Evolutionary conservation across 805 yeast species (phyloP), one percentile per base, ranked within the genome.

Genomic region (Myxozyma geophila): DNA sequence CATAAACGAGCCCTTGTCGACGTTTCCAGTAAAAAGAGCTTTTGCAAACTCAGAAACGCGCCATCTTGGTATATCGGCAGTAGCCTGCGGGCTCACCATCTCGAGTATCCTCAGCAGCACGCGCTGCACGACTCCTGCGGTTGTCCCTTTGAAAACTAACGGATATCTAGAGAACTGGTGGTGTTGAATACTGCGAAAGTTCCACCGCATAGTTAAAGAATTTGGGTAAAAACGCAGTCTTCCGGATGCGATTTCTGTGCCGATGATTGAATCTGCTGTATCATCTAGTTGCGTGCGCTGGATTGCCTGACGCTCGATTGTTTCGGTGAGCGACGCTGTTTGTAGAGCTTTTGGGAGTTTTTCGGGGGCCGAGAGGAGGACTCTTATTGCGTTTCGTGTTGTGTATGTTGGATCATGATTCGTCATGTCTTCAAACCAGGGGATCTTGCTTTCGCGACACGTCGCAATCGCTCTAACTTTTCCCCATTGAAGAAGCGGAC

Each of bases 401-500:
- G 93, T 88, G 51, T 86, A 77, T 9, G 71, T 69, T 1, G 80
- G 75, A 67, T 87, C 85, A 1, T 71, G 70, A 67, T 90, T 90
- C 0, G 93, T 85, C 1, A 75, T 71, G 70, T 90, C 96, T 70
- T 89, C 92, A 71, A 86, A 85, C 93, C 95, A 89, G 0, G 64
- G 54, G 0, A 89, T 66, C 0, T 68, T 59, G 21, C 79, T 72
- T 0, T 58, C 53, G 9, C 58, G 47, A 59, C 92, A 87, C 12
- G 83, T 82, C 0, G 77, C 71, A 6, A 78, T 74, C 2, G 88
- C 76, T 0, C 79, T 78, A 0, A 63, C 12, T 70, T 90, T 89
- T 0, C 70, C 54, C 19, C 79, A 70, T 0, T 67, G 72, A 33
- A 88, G 74, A 55, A 89, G 71, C 0, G 96, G 96, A 19, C 92